Conservation (phyloP, 1,139 yeast genomes). For the Pneumocystis sp. region DNA sequence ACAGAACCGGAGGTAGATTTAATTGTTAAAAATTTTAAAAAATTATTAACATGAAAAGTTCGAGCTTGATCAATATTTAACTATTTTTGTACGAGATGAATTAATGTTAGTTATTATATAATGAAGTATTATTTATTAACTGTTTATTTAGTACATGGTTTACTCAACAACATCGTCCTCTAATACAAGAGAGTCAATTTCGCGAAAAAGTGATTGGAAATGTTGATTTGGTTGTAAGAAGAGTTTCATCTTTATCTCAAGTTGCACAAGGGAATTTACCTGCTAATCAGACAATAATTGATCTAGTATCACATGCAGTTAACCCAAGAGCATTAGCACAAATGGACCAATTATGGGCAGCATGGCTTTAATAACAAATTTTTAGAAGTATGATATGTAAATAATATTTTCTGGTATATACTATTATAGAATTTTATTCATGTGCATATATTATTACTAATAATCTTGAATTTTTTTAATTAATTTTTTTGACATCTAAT, state of each 20-base stretch:
- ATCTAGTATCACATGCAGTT: constrained; percentile 86
- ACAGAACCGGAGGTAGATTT: constrained; percentile 78
- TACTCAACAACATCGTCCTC: constrained; percentile 54
- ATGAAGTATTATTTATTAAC: background rate
- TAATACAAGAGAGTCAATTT: constrained; percentile 62
- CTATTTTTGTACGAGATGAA: constrained; percentile 88
- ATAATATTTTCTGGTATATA: background rate
- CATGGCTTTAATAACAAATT: constrained; percentile 32
- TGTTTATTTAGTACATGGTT: constrained; percentile 48
- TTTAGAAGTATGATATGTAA: background rate
- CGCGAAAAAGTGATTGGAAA: constrained; percentile 79
- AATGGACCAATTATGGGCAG: constrained; percentile 92
- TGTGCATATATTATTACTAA: background rate
- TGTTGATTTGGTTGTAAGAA: constrained; percentile 69
- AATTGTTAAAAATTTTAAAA: constrained; percentile 12
- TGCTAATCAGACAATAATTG: constrained; percentile 86
- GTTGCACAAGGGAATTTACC: constrained; percentile 59
- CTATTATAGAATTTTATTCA: background rate
- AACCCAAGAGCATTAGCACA: constrained; percentile 89
- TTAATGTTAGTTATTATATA: constrained; percentile 30
- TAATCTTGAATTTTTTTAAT: background rate
- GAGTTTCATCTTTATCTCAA: constrained; percentile 51
- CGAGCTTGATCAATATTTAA: constrained; percentile 59
- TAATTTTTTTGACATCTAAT: background rate
- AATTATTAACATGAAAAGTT: constrained; percentile 6